A percentile compares a stretch with the other conserved stretches of the same genome.
These are phyloP conservation scores for Paramecium sexaurelia DNA, from an alignment of 73 alveolate genomes.

Conservation along the genomic window DNA sequence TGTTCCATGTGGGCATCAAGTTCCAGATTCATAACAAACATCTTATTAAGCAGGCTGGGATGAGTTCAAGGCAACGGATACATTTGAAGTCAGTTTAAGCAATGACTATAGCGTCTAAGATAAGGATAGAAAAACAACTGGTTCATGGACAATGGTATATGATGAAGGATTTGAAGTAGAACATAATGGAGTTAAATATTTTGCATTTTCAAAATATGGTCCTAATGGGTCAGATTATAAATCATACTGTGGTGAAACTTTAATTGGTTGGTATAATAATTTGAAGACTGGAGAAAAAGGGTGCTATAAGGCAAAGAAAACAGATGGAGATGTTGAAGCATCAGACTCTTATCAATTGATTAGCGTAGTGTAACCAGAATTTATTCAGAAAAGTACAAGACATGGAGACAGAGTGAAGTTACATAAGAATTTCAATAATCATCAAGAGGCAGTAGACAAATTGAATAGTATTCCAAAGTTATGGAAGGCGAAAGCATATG, in stretches of 20 bases:
- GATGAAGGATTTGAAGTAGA: constrained; percentile 70
- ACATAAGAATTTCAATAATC: constrained; percentile 18
- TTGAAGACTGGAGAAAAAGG: constrained; percentile 53
- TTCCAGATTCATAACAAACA: neutral
- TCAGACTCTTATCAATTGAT: constrained; percentile 26
- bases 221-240: constrained; percentile 47
- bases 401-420: constrained; percentile 1
- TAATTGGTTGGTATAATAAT: constrained; percentile 68
- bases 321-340: constrained; percentile 19
- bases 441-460: neutral
- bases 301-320: constrained; percentile 55
- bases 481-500: constrained; percentile 44
- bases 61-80: neutral
- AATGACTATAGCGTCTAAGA: constrained; percentile 46
- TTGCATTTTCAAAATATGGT: constrained; percentile 61
- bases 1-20: constrained; percentile 49
- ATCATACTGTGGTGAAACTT: constrained; percentile 56
- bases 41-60: constrained; percentile 46
- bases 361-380: constrained; percentile 65
- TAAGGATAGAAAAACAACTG: constrained; percentile 11
- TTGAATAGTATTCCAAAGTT: neutral
- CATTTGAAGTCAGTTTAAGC: neutral
- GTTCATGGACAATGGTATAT: constrained; percentile 69
- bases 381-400: constrained; percentile 11
- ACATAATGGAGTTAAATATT: constrained; percentile 56